Evolutionary conservation across 495 filamentous ascomycete species (phyloP).

Genomic region (Aspergillus haitiensis): DNA sequence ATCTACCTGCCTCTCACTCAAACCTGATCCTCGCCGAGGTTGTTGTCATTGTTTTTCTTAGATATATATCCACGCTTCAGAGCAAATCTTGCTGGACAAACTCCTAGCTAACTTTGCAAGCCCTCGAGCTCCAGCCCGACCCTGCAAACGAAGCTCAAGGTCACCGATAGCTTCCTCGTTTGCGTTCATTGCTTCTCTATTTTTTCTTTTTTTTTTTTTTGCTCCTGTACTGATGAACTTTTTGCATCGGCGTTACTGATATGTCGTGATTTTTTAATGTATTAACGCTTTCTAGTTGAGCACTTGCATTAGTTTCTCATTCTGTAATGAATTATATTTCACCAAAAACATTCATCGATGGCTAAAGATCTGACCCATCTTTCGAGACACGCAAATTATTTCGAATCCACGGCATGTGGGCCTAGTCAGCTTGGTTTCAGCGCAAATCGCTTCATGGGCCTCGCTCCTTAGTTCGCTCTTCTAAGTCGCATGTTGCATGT

Average conservation of each 20-base stretch:
- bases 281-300: conserved; percentile 13
- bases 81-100: neutral
- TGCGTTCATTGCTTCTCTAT: neutral
- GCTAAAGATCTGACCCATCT: too few species aligned
- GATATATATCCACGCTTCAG: neutral
- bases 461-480: neutral
- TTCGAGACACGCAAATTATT: too few species aligned
- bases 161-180: neutral
- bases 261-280: neutral
- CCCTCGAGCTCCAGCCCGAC: neutral
- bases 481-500: neutral
- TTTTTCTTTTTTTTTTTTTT: conserved; percentile 5
- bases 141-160: neutral
- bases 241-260: conserved; percentile 10
- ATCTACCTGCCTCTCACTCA: neutral
- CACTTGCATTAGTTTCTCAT: conserved; percentile 13
- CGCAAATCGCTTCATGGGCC: too few species aligned
- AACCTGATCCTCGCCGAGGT: neutral
- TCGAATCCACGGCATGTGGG: too few species aligned
- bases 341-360: neutral
- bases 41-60: neutral
- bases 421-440: too few species aligned
- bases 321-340: neutral
- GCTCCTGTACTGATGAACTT: neutral
- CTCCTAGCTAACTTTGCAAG: neutral